Evolutionary conservation across 169 alveolate species (phyloP).

Genomic region (Plasmodium reichenowi): DNA sequence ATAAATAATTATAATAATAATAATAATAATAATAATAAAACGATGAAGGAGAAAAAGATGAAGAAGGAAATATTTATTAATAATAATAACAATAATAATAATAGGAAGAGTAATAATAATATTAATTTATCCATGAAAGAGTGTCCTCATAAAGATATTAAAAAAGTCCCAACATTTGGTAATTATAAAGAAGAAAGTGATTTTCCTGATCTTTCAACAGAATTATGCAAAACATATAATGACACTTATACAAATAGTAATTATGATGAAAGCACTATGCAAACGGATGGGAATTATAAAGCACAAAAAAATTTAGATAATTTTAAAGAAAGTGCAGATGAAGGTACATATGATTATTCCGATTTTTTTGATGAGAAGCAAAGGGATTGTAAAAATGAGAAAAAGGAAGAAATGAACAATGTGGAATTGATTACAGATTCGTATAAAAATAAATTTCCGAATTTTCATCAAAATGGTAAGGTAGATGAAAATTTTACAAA

Average conservation of each 20-base stretch:
- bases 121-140: not conserved
- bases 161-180: constrained; percentile 71
- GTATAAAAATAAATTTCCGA: too few relatives aligned
- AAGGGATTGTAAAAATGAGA: constrained; percentile 8
- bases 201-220: not conserved
- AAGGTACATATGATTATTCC: constrained; percentile 16
- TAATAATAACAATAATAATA: too few relatives aligned
- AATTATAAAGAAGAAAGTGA: constrained; percentile 26
- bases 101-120: too few relatives aligned
- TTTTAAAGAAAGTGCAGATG: constrained; percentile 20
- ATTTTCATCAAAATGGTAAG: too few relatives aligned
- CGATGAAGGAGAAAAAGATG: too few relatives aligned
- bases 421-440: too few relatives aligned
- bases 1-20: too few relatives aligned
- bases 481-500: too few relatives aligned
- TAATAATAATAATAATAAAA: too few relatives aligned
- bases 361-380: constrained; percentile 8
- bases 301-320: constrained; percentile 20
- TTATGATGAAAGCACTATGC: constrained; percentile 7
- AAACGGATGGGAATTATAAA: not conserved
- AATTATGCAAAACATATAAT: constrained; percentile 1
- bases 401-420: too few relatives aligned
- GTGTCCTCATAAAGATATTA: not conserved
- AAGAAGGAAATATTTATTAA: too few relatives aligned
- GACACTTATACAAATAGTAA: constrained; percentile 2